phyloP scores from a whole-genome alignment of 208 protist species.

The Porcisia hertigi region DNA sequence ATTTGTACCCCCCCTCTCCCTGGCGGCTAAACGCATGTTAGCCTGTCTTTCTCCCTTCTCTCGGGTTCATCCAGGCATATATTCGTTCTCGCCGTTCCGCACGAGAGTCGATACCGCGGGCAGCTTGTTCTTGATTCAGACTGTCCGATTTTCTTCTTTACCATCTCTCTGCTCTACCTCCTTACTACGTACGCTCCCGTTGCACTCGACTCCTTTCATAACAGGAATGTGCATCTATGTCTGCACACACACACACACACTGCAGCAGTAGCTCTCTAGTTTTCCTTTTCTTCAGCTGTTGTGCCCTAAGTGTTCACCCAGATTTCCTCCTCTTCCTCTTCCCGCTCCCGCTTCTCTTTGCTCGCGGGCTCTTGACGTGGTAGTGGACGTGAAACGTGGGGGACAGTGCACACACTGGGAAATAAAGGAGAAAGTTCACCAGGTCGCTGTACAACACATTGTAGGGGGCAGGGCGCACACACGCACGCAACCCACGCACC shows the following conservation, averaged over 20 bases:
- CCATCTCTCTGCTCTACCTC: conserved; percentile 9
- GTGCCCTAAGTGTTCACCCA: background rate
- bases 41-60: background rate
- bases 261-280: background rate
- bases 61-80: background rate
- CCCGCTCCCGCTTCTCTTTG: background rate
- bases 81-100: background rate
- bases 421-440: background rate
- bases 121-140: background rate
- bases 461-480: background rate
- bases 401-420: background rate
- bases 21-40: background rate
- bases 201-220: conserved; percentile 1
- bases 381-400: background rate
- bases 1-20: background rate
- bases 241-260: background rate
- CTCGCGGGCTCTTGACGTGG: conserved; percentile 1
- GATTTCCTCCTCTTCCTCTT: background rate
- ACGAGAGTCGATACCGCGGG: background rate
- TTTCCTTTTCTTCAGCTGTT: background rate
- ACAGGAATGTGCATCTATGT: background rate
- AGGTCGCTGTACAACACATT: background rate
- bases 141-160: background rate
- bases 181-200: background rate
- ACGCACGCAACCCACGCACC: background rate